Conservation (phyloP, 73 alveolate genomes). For the Symbiodinium natans region DNA sequence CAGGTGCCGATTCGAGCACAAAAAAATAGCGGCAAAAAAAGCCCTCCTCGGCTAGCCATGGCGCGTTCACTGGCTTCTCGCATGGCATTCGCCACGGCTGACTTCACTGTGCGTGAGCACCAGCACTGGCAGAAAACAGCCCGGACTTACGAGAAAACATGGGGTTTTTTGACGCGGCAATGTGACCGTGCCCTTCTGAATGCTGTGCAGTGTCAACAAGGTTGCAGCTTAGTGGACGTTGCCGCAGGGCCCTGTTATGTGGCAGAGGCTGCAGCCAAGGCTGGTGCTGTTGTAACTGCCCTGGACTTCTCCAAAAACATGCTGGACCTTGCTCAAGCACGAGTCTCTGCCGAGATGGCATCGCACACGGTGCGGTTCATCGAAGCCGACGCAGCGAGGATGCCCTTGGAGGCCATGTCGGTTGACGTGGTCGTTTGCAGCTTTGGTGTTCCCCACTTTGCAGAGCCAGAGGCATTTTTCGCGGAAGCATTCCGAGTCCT, state of each 20-base stretch:
- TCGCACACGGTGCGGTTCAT: neutral
- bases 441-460: conserved; percentile 29
- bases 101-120: too few relatives aligned
- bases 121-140: conserved; percentile 13
- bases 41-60: too few relatives aligned
- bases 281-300: conserved; percentile 7
- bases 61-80: too few relatives aligned
- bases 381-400: conserved; percentile 43
- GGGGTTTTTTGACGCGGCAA: conserved; percentile 43
- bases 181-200: conserved; percentile 23
- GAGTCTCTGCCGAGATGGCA: too few relatives aligned
- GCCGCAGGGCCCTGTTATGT: conserved; percentile 56
- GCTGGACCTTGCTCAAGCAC: conserved; percentile 31
- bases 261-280: conserved; percentile 41
- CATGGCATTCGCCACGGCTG: too few relatives aligned
- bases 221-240: conserved; percentile 3
- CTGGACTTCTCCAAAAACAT: conserved; percentile 50
- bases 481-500: conserved; percentile 14
- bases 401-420: conserved; percentile 45
- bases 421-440: conserved; percentile 60
- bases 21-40: too few relatives aligned
- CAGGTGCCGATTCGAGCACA: too few relatives aligned
- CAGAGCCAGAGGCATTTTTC: conserved; percentile 53
- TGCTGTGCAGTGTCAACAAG: conserved; percentile 40
- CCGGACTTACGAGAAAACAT: conserved; percentile 17